Conservation (phyloP, 1,139 yeast species). For the Trichomonascaceae sp. region DNA sequence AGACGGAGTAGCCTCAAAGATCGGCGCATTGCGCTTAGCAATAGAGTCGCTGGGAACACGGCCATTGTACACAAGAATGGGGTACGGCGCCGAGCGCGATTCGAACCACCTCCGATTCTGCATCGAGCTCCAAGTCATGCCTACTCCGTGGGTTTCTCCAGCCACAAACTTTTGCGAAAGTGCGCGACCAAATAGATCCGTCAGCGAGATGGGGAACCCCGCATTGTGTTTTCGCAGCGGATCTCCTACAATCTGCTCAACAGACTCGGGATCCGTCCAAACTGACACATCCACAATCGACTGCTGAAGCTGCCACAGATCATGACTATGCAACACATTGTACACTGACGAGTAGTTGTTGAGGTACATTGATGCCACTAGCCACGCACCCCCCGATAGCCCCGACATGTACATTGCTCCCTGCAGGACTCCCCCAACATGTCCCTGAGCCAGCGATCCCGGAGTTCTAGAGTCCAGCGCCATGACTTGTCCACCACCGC, state of each 20-base stretch:
- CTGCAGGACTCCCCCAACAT: slow-evolving; percentile 64
- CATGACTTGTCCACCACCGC: slow-evolving; percentile 66
- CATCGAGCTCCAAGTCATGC: slow-evolving; percentile 51
- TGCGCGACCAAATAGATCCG: slow-evolving; percentile 81
- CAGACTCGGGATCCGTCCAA: slow-evolving; percentile 27
- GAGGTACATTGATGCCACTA: slow-evolving; percentile 64
- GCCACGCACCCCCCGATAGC: slow-evolving; percentile 78
- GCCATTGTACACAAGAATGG: slow-evolving; percentile 65
- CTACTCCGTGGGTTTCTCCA: slow-evolving; percentile 41
- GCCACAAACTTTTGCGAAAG: slow-evolving; percentile 56
- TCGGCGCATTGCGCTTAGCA: slow-evolving; percentile 50
- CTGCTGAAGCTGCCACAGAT: slow-evolving; percentile 50
- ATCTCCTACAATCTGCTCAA: slow-evolving; percentile 34
- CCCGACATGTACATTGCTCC: slow-evolving; percentile 65
- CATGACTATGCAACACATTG: slow-evolving; percentile 33
- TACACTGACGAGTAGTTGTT: slow-evolving; percentile 72
- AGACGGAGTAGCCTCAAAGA: slow-evolving; percentile 66
- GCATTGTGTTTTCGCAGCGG: slow-evolving; percentile 45
- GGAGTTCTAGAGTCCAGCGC: slow-evolving; percentile 60
- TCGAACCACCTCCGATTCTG: slow-evolving; percentile 37
- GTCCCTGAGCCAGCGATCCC: slow-evolving; percentile 42
- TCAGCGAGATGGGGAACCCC: slow-evolving; percentile 53
- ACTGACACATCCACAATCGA: not conserved
- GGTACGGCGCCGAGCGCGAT: slow-evolving; percentile 64
- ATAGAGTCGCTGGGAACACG: slow-evolving; percentile 49